Conservation (phyloP, 2,329 filamentous ascomycete genomes). For the Coniella vitis region DNA sequence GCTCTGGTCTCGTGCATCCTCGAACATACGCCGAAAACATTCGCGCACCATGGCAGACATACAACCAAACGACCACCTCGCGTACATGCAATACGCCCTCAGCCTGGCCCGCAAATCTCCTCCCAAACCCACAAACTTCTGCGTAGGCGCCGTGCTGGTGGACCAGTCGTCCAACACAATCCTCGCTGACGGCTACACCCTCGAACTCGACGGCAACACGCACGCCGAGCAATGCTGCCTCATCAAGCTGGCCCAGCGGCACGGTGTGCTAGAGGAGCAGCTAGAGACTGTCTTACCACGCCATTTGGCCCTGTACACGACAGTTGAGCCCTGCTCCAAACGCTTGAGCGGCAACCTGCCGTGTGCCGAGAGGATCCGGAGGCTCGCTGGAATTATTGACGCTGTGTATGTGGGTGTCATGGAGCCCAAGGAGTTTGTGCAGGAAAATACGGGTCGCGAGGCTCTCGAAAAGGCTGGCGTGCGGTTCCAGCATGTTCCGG, state of each 20-base stretch:
- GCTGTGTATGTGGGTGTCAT: conserved; percentile 82
- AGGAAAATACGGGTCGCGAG: conserved; percentile 66
- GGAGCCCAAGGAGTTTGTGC: conserved; percentile 87
- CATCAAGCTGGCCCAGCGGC: conserved; percentile 55
- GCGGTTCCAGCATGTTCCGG: conserved; percentile 62
- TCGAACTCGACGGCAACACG: conserved; percentile 87
- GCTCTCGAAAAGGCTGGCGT: conserved; percentile 69
- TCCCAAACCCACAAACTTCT: conserved; percentile 84
- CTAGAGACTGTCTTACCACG: conserved; percentile 46
- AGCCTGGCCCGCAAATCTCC: conserved; percentile 71
- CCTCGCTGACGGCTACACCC: conserved; percentile 78
- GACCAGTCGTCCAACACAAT: conserved; percentile 49
- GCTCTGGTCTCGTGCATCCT: too few species aligned
- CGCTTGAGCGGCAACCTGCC: conserved; percentile 67
- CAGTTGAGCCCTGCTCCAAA: conserved; percentile 78
- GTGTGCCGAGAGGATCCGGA: conserved; percentile 74
- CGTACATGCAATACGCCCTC: conserved; percentile 64
- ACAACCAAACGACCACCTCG: conserved; percentile 35
- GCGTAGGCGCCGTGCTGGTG: conserved; percentile 86
- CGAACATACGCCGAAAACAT: too few species aligned
- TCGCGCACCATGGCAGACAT: conserved; percentile 20
- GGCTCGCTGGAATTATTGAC: conserved; percentile 53
- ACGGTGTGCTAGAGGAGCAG: conserved; percentile 44
- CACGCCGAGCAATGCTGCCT: conserved; percentile 94
- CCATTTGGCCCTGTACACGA: conserved; percentile 71